Evolutionary conservation across 768 basidiomycete genomes (phyloP), one percentile per base, ranked within the genome.

Genomic region (Kwoniella europaea): DNA sequence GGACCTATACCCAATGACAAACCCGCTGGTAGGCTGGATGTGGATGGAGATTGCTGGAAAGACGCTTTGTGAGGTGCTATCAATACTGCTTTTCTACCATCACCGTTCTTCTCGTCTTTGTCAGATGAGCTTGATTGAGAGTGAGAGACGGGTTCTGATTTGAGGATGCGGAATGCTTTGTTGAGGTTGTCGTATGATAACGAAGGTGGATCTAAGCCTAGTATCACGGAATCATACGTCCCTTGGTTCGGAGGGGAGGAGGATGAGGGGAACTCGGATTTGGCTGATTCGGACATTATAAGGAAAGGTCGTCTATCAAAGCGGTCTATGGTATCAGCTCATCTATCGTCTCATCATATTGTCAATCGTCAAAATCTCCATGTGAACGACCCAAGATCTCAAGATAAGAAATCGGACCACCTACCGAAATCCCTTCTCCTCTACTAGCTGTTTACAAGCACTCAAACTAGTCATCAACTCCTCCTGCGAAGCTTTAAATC

Each of bases 1-100:
- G 90, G 89, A 0, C 91, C 90, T 0, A 90, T 89, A 2, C 91
- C 91, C 13, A 91, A 84, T 3, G 89, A 89, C 7, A 91, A 85
- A 0, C 82, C 82, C 0, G 86, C 87, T 41, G 87, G 86, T 4
- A 85, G 74, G 20, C 81, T 82, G 0, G 84, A 80, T 29, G 89
- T 67, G 3, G 65, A 67, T 9, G 78, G 66, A 20, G 74, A 29
- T 61, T 79, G 78, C 53, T 74, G 79, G 81, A 87, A 90, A 65
- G 86, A 86, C 2, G 88, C 86, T 60, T 86, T 85, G 82, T 91
- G 90, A 0, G 90, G 88, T 0, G 88, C 89, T 35, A 91, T 87
- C 63, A 91, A 84, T 4, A 84, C 62, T 5, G 80, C 85, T 65
- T 79, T 69, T 43, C 18, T 64, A 22, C 27, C n/a, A 41, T 18